These are phyloP conservation scores for Peltaster fructicola DNA, from an alignment of 2,329 filamentous ascomycete genomes.

Conservation along the genomic window DNA sequence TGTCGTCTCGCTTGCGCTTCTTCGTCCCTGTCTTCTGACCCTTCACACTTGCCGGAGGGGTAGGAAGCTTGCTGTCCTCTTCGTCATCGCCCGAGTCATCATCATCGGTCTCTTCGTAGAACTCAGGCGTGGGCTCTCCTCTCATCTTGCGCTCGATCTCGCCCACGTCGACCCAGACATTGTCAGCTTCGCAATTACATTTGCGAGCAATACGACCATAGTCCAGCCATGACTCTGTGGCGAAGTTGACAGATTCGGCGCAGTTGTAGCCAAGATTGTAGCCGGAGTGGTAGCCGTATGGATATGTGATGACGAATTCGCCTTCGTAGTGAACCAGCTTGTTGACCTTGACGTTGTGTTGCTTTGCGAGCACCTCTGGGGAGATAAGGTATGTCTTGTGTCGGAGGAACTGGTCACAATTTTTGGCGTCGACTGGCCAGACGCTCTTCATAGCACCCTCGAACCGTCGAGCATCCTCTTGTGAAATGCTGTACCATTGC, in stretches of 20 bases:
- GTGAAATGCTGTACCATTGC: slow-evolving; percentile 98
- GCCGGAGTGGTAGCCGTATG: slow-evolving; percentile 94
- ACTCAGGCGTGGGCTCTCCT: slow-evolving; percentile 64
- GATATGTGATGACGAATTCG: slow-evolving; percentile 96
- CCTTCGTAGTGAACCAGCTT: slow-evolving; percentile 88
- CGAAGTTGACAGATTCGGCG: slow-evolving; percentile 96
- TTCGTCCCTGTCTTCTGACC: slow-evolving; percentile 41
- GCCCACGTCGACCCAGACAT: slow-evolving; percentile 93
- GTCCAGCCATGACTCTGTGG: slow-evolving; percentile 82
- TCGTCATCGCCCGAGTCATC: slow-evolving; percentile 34
- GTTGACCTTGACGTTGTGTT: slow-evolving; percentile 93
- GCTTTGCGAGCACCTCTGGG: slow-evolving; percentile 65
- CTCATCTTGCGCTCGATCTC: slow-evolving; percentile 89
- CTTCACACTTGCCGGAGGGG: slow-evolving; percentile 57
- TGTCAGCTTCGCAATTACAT: slow-evolving; percentile 92
- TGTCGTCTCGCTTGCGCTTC: slow-evolving; percentile 51
- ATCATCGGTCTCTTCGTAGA: slow-evolving; percentile 63
- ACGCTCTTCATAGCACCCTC: slow-evolving; percentile 88
- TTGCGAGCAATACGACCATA: slow-evolving; percentile 93
- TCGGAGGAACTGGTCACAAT: slow-evolving; percentile 85
- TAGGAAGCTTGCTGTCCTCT: slow-evolving; percentile 50
- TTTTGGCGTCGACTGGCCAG: slow-evolving; percentile 89
- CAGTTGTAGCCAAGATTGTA: slow-evolving; percentile 98
- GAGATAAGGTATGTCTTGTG: slow-evolving; percentile 98
- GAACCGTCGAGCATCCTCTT: slow-evolving; percentile 81